phyloP scores from a whole-genome alignment of 139 green algal genomes.

The Chlamydomonas schloesseri region DNA sequence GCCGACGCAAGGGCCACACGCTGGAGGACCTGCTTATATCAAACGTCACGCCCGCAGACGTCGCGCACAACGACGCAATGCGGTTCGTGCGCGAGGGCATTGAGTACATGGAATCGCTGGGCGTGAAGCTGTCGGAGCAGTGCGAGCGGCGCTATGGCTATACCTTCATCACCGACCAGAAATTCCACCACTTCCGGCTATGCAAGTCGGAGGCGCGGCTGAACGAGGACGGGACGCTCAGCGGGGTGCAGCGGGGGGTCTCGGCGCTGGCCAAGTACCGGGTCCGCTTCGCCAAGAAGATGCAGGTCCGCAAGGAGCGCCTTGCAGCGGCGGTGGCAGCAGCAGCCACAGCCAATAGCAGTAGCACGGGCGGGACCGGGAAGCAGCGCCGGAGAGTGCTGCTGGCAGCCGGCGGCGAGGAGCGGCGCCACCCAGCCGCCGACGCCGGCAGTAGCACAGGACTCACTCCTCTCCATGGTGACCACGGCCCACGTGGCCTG shows the following conservation, averaged over 20 bases:
- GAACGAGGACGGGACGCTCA: background rate
- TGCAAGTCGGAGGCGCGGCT: slow-evolving; percentile 24
- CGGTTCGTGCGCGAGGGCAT: slow-evolving; percentile 22
- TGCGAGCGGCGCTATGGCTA: slow-evolving; percentile 30
- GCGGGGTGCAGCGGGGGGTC: background rate
- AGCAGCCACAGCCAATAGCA: background rate
- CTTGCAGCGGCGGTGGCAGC: background rate
- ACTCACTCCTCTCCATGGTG: too few relatives aligned
- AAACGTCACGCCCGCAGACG: slow-evolving; percentile 6
- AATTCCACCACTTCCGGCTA: slow-evolving; percentile 24
- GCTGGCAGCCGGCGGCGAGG: too few relatives aligned
- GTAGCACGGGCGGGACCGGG: too few relatives aligned
- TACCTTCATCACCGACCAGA: slow-evolving; percentile 38
- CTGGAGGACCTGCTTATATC: background rate
- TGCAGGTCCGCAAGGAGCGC: background rate
- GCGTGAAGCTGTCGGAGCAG: slow-evolving; percentile 24
- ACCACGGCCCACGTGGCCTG: too few relatives aligned
- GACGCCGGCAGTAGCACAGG: too few relatives aligned
- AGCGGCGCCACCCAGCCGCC: too few relatives aligned
- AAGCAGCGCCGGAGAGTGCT: too few relatives aligned
- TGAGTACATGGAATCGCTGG: background rate
- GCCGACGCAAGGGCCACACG: slow-evolving; percentile 6
- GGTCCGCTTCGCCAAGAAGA: background rate
- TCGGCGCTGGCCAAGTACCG: slow-evolving; percentile 16
- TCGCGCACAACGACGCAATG: slow-evolving; percentile 8